These are phyloP conservation scores for Aureococcus anophagefferens DNA, from an alignment of 108 stramenopile species.

Conservation along the genomic window DNA sequence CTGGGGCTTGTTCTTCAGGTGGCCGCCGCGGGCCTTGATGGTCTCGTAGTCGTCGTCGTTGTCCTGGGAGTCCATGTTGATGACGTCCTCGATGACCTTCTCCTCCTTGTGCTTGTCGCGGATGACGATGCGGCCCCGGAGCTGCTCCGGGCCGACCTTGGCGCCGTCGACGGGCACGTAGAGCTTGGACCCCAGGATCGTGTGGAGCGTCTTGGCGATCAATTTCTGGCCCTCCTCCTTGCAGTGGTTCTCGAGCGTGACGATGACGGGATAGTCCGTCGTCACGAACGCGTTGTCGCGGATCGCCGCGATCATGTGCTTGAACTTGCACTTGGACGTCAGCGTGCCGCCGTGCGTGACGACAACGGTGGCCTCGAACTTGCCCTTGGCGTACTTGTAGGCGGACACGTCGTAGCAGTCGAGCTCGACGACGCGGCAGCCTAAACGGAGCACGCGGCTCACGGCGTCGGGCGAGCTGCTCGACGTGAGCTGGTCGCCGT, in stretches of 20 bases:
- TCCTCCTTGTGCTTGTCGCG: constrained; percentile 63
- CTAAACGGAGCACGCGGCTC: constrained; percentile 54
- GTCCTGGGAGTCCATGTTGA: too few species aligned
- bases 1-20: too few species aligned
- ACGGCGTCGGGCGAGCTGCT: constrained; percentile 67
- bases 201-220: constrained; percentile 52
- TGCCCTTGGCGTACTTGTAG: constrained; percentile 8
- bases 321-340: constrained; percentile 69
- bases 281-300: constrained; percentile 41
- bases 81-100: too few species aligned
- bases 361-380: constrained; percentile 43
- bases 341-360: constrained; percentile 88
- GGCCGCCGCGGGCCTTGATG: too few species aligned
- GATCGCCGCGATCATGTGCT: constrained; percentile 57
- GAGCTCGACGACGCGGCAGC: constrained; percentile 89
- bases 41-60: too few species aligned
- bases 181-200: constrained; percentile 52
- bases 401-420: constrained; percentile 86
- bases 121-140: constrained; percentile 26
- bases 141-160: constrained; percentile 23
- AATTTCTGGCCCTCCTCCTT: constrained; percentile 56
- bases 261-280: constrained; percentile 73
- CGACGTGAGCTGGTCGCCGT: constrained; percentile 75
- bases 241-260: constrained; percentile 94
- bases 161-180: constrained; percentile 48